Conservation (phyloP, 2,329 filamentous ascomycete genomes). For the Phyllosticta capitalensis region DNA sequence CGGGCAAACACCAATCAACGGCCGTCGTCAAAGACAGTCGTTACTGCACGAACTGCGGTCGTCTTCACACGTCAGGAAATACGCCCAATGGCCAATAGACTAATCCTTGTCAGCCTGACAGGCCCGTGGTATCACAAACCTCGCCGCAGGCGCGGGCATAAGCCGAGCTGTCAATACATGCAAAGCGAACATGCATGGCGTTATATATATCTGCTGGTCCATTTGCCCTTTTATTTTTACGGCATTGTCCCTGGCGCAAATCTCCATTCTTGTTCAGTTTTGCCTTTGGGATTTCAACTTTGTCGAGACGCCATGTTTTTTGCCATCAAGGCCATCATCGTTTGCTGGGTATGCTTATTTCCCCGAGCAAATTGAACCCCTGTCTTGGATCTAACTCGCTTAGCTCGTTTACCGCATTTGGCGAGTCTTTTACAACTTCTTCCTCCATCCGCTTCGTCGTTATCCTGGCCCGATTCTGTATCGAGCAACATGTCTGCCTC, state of each 20-base stretch:
- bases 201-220: background rate
- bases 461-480: slow-evolving; percentile 9
- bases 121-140: background rate
- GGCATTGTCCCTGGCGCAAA: background rate
- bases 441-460: slow-evolving; percentile 4
- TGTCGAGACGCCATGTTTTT: background rate
- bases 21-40: background rate
- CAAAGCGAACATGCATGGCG: background rate
- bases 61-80: background rate
- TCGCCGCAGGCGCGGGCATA: background rate
- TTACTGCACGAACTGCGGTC: background rate
- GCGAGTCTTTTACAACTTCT: slow-evolving; percentile 6
- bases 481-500: background rate
- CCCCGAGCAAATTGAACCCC: background rate
- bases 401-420: background rate
- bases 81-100: background rate
- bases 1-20: background rate
- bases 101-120: background rate
- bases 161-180: background rate
- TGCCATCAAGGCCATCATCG: background rate
- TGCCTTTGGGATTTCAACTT: background rate
- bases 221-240: background rate
- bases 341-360: background rate
- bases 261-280: background rate
- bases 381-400: background rate